Evolutionary conservation across 1,284 basidiomycete species (phyloP).

Genomic region (Cryptococcus sp.): DNA sequence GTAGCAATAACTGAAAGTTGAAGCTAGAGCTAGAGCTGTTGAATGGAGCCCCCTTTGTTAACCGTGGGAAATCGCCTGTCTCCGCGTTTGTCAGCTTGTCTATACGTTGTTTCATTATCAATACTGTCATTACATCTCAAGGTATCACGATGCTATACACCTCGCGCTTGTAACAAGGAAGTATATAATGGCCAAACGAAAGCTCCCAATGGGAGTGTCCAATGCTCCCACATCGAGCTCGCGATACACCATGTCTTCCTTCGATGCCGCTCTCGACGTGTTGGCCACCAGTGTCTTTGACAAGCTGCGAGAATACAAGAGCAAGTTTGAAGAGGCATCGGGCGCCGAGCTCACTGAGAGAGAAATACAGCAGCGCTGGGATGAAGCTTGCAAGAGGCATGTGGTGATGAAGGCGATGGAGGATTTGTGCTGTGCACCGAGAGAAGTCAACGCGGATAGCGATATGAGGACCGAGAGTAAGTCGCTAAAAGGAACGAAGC

Average conservation of each 20-base stretch:
- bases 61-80: no score
- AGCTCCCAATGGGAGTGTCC: slow-evolving; percentile 12
- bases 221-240: not conserved
- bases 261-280: slow-evolving; percentile 44
- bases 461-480: slow-evolving; percentile 5
- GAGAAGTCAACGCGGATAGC: slow-evolving; percentile 4
- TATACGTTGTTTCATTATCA: no score
- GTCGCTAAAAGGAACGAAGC: slow-evolving; percentile 1
- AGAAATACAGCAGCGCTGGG: slow-evolving; percentile 34
- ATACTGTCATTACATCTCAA: no score
- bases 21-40: no score
- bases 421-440: slow-evolving; percentile 28
- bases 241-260: slow-evolving; percentile 15
- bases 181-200: slow-evolving; percentile 24
- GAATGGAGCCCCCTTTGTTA: no score
- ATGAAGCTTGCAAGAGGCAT: slow-evolving; percentile 42
- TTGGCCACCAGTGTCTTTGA: slow-evolving; percentile 41
- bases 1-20: no score
- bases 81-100: no score
- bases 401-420: slow-evolving; percentile 44
- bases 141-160: no score
- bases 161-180: no score
- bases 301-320: slow-evolving; percentile 24
- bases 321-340: slow-evolving; percentile 38
- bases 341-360: slow-evolving; percentile 38